Conservation (phyloP, 345 rosid species). For the Salix suchowensis region DNA sequence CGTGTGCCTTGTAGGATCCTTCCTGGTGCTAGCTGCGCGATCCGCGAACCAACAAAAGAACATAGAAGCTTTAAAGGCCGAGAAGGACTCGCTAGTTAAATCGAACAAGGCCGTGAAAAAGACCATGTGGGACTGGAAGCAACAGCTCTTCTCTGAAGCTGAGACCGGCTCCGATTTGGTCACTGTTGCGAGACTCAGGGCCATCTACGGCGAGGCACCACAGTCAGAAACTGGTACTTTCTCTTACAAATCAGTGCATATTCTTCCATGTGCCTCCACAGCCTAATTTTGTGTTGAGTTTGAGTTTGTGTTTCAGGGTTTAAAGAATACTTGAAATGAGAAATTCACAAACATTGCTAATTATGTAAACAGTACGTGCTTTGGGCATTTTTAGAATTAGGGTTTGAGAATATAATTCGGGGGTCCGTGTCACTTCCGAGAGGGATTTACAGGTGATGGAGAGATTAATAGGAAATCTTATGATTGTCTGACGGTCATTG, state of each 20-base stretch:
- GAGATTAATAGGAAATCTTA: background rate
- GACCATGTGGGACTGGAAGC: conserved; percentile 84
- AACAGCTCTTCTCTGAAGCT: conserved; percentile 78
- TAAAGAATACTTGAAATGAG: no score
- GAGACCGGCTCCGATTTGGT: conserved; percentile 43
- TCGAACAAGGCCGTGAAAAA: conserved; percentile 59
- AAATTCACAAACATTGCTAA: no score
- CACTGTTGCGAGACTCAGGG: conserved; percentile 60
- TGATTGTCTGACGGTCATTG: no score
- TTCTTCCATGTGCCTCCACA: no score
- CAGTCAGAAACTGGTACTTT: conserved; percentile 33
- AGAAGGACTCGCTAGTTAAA: conserved; percentile 49
- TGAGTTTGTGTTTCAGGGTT: background rate
- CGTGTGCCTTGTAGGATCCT: conserved; percentile 49
- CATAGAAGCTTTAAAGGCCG: conserved; percentile 49
- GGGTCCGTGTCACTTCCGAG: no score
- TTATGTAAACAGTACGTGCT: no score
- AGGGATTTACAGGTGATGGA: background rate
- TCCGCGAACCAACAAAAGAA: conserved; percentile 61
- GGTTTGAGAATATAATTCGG: no score
- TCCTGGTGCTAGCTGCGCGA: conserved; percentile 45
- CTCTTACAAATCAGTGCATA: background rate
- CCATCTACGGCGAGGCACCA: conserved; percentile 67
- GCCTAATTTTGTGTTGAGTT: background rate
- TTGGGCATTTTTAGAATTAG: no score